These are phyloP conservation scores for Sphaerobolus stellatus DNA, from an alignment of 1,284 basidiomycete species.

Conservation along the genomic window DNA sequence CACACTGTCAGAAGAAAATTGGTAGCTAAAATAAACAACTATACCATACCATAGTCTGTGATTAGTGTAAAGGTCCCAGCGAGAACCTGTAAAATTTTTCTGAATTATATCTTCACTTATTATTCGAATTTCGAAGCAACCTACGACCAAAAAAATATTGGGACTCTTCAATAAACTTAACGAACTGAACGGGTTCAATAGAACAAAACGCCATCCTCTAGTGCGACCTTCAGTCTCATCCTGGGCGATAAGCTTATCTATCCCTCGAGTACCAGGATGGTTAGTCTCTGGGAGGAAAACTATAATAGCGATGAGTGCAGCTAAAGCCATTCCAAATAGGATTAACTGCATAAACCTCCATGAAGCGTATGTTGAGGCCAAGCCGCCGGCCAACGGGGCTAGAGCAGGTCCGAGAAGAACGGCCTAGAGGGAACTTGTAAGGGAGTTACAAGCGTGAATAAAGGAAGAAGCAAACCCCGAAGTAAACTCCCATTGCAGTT, in stretches of 20 bases:
- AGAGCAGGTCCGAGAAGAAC: constrained; percentile 35
- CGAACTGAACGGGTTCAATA: constrained; percentile 60
- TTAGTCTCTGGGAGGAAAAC: constrained; percentile 71
- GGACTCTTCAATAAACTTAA: neutral
- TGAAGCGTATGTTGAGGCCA: constrained; percentile 53
- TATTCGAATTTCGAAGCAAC: neutral
- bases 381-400: constrained; percentile 39
- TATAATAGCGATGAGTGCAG: constrained; percentile 46
- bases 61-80: constrained; percentile 2
- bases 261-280: constrained; percentile 49
- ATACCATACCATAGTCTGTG: neutral
- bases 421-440: constrained; percentile 20
- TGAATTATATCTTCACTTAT: neutral
- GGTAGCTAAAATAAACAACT: neutral
- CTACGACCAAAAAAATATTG: neutral
- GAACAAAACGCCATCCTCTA: constrained; percentile 41
- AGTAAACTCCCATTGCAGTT: constrained; percentile 62
- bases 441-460: neutral
- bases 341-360: constrained; percentile 67
- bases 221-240: neutral
- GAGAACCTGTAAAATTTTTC: neutral
- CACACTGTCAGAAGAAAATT: neutral
- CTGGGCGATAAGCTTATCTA: constrained; percentile 34
- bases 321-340: constrained; percentile 45
- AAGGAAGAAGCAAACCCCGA: constrained; percentile 41